A percentile compares a stretch with the other conserved stretches of the same genome.
phyloP scores from a whole-genome alignment of 1,284 basidiomycete species.

The Irpex rosettiformis region DNA sequence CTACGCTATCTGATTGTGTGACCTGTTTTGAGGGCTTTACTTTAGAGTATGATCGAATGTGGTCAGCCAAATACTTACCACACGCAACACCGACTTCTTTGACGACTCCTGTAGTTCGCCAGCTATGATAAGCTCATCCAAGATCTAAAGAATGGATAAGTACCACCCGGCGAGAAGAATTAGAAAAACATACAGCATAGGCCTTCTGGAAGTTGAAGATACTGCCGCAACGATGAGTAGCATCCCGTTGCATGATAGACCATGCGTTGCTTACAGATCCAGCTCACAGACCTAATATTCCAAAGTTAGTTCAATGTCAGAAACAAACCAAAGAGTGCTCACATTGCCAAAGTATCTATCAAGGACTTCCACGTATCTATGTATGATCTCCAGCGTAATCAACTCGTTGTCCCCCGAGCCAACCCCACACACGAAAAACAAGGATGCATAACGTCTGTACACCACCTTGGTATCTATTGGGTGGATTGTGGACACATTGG shows the following conservation, averaged over 20 bases:
- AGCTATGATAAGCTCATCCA: slow-evolving; percentile 97
- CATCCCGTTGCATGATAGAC: neutral
- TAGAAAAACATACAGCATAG: slow-evolving; percentile 66
- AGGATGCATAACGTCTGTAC: slow-evolving; percentile 94
- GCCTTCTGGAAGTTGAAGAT: slow-evolving; percentile 99
- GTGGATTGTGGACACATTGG: neutral
- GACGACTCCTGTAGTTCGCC: slow-evolving; percentile 98
- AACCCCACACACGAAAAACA: slow-evolving; percentile 98
- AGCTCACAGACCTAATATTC: slow-evolving; percentile 84
- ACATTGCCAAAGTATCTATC: slow-evolving; percentile 99
- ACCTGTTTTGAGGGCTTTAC: slow-evolving; percentile 44
- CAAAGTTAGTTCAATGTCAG: slow-evolving; percentile 6
- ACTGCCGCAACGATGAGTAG: slow-evolving; percentile 35
- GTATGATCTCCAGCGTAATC: slow-evolving; percentile 94
- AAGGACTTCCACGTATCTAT: slow-evolving; percentile 98
- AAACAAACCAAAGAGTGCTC: slow-evolving; percentile 28
- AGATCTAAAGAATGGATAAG: slow-evolving; percentile 52
- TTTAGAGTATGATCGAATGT: neutral
- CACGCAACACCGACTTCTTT: slow-evolving; percentile 94
- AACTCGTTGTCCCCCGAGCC: slow-evolving; percentile 88
- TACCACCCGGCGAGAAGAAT: neutral
- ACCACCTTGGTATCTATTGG: slow-evolving; percentile 88
- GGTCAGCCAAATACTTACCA: slow-evolving; percentile 57
- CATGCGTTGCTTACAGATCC: slow-evolving; percentile 65
- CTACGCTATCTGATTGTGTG: slow-evolving; percentile 75